phyloP scores from a whole-genome alignment of 345 rosid species.

The Carallia brachiata region DNA sequence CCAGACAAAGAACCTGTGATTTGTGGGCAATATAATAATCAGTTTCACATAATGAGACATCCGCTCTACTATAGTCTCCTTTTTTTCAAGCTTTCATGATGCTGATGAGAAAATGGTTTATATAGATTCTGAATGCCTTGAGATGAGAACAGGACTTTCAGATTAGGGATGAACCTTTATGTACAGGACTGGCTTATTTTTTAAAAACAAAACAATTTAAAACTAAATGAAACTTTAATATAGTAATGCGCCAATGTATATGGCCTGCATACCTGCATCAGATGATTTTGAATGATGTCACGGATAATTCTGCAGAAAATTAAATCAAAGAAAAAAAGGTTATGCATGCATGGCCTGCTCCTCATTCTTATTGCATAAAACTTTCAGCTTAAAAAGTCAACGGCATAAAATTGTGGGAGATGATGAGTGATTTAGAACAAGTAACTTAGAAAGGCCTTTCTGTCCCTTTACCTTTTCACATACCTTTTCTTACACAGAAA shows the following conservation, averaged over 20 bases:
- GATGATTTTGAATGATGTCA: conserved; percentile 95
- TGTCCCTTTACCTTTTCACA: neutral
- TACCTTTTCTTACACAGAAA: neutral
- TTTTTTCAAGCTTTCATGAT: neutral
- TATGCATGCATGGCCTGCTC: neutral
- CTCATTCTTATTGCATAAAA: conserved; percentile 1
- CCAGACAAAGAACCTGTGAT: conserved; percentile 82
- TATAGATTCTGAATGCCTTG: too few relatives aligned
- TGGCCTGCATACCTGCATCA: conserved; percentile 65
- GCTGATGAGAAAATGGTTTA: conserved; percentile 4
- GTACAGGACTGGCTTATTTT: too few relatives aligned
- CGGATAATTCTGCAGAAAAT: conserved; percentile 77
- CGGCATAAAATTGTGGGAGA: neutral
- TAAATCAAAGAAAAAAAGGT: conserved; percentile 5
- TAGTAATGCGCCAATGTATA: neutral
- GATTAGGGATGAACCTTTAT: neutral
- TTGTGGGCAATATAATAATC: conserved; percentile 13
- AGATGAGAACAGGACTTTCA: neutral
- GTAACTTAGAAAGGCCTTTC: neutral
- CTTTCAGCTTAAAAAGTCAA: conserved; percentile 9
- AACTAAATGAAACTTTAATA: neutral
- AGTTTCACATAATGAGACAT: neutral
- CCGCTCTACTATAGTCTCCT: neutral
- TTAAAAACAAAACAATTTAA: neutral
- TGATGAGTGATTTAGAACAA: neutral